phyloP scores from a whole-genome alignment of 2,329 filamentous ascomycete species.

The Cladosporium sp. region DNA sequence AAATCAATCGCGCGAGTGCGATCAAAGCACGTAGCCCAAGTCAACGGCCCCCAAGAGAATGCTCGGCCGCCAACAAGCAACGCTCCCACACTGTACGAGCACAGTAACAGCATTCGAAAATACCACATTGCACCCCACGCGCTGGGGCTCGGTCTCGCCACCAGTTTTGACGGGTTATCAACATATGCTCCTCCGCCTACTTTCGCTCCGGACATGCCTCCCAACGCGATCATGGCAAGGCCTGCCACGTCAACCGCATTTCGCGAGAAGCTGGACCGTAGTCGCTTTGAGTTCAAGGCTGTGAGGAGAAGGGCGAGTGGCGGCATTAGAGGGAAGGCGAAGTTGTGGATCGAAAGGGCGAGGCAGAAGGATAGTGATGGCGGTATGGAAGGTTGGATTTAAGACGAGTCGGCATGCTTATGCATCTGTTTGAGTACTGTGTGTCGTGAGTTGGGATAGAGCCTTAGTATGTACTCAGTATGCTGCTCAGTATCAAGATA shows the following conservation, averaged over 20 bases:
- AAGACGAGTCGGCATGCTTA: not conserved
- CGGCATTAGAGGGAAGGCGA: slow-evolving; percentile 20
- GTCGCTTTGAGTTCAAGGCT: slow-evolving; percentile 31
- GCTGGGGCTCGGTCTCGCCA: slow-evolving; percentile 24
- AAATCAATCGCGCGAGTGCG: slow-evolving; percentile 12
- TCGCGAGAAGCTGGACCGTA: slow-evolving; percentile 27
- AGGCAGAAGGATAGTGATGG: slow-evolving; percentile 10
- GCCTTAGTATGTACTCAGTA: too few species aligned
- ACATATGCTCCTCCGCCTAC: not conserved
- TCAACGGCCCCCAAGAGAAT: not conserved
- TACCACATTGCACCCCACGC: slow-evolving; percentile 21
- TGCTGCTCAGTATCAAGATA: too few species aligned
- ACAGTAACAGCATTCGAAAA: not conserved
- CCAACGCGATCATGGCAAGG: not conserved
- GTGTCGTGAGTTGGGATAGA: too few species aligned
- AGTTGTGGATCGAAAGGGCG: slow-evolving; percentile 7
- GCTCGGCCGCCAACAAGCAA: not conserved
- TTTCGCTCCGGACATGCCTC: not conserved
- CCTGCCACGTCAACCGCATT: slow-evolving; percentile 22
- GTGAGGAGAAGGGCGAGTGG: slow-evolving; percentile 27
- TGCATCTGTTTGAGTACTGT: too few species aligned
- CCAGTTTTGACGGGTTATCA: slow-evolving; percentile 1
- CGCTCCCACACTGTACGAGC: not conserved
- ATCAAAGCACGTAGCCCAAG: not conserved
- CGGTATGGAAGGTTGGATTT: slow-evolving; percentile 9